Base-by-base conservation (phyloP, 2,329 filamentous ascomycete species). In the Botryotinia narcissicola region DNA sequence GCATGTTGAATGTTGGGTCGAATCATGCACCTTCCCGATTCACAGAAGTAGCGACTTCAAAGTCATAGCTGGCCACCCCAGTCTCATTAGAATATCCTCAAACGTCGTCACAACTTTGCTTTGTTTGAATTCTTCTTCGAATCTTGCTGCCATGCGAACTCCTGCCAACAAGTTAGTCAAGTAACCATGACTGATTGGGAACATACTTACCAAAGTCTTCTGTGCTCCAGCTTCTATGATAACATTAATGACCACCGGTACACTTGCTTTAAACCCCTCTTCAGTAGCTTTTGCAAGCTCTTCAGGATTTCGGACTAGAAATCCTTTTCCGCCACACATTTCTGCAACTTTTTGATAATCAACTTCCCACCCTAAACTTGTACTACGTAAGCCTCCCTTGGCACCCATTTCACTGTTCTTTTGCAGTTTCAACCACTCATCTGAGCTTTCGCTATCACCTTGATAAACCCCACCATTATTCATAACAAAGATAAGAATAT, bases 401-500 rank as follows among this genome's bases (percentile, higher is more conserved):
- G 75, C 71, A 6, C 73, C 78, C 51, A 77, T 72, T 48, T 76
- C 76, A 70, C 75, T 86, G 63, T 83, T 83, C 70, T 80, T 78
- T 72, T 85, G 85, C 73, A 85, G 81, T 40, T 80, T 75, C n/a
- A 82, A 78, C 83, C 85, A 88, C 12, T 83, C 81, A 48, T 84
- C 81, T 32, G 82, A 80, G 25, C 81, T 78, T 40, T 75, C 73
- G 57, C 77, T 78, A 70, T 86, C 84, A 4, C 84, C 85, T 70
- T 85, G 83, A 79, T 86, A 86, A 37, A 86, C 84, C 7, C 84
- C 85, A 0, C 85, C 84, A 76, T 89, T 89, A 75, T 89, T 88
- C 73, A 88, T 83, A 3, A 89, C 86, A 77, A 87, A 86, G 72
- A 89, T 85, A 60, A 88, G 78, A 7, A 87, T 82, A 61, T 87